Conservation (phyloP, 108 stramenopile species). For the Skeletonema marinoi region DNA sequence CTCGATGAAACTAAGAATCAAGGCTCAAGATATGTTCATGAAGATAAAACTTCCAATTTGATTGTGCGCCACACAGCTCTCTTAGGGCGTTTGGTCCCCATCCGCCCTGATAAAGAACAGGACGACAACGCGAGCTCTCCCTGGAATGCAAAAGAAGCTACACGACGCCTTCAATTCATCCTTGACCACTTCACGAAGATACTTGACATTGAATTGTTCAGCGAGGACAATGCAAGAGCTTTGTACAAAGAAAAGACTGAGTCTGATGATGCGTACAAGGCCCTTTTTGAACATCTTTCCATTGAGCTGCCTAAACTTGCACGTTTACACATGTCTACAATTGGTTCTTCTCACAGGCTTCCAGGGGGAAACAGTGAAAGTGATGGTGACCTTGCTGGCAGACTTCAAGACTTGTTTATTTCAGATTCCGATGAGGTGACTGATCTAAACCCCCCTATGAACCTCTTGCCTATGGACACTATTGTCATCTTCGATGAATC, state of each 20-base stretch:
- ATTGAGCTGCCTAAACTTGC: constrained; percentile 25
- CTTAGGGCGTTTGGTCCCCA: constrained; percentile 15
- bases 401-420: constrained; percentile 6
- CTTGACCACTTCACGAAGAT: neutral
- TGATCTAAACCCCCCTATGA: neutral
- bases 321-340: constrained; percentile 47
- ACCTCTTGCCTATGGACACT: constrained; percentile 27
- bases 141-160: constrained; percentile 40
- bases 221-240: constrained; percentile 15
- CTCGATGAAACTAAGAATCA: neutral
- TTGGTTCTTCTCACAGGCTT: constrained; percentile 55
- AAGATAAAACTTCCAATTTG: neutral
- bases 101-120: constrained; percentile 7
- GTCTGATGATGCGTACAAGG: constrained; percentile 18
- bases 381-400: neutral
- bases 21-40: constrained; percentile 16
- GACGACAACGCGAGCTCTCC: neutral
- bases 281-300: constrained; percentile 2
- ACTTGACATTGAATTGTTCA: constrained; percentile 18
- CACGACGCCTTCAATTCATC: constrained; percentile 14
- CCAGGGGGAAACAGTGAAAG: neutral
- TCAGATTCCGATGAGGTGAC: neutral
- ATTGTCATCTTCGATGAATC: constrained; percentile 59
- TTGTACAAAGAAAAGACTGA: constrained; percentile 12
- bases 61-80: constrained; percentile 10